Base-by-base conservation (phyloP, 2,329 filamentous ascomycete genomes). In the Whalleya microplaca region DNA sequence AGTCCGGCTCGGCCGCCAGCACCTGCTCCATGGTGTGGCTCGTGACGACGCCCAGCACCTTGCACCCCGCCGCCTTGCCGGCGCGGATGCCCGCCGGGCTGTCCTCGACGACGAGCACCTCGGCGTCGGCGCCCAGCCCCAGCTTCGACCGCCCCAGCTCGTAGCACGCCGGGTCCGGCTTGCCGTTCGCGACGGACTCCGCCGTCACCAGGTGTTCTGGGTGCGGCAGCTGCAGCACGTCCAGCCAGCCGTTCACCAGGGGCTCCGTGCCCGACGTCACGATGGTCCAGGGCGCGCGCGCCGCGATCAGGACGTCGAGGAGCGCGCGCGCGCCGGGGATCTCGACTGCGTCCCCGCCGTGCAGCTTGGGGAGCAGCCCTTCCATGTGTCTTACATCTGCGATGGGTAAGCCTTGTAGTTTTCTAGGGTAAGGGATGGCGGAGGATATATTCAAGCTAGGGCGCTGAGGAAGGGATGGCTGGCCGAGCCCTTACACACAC, bases 51-150 rank as follows among this genome's bases (percentile, higher is more conserved):
- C 87, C 93, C 45, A 96, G 76, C 12, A 96, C 93, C 69, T 84
- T 87, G 77, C 90, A 96, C 1, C 92, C 92, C 9, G 93, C 93
- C 0, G 85, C 90, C 75, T 93, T 96, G 47, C 92, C 93, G 23
- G 92, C 86, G 62, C 77, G 81, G 69, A 96, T 91, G 4, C 93
- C 93, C 7, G 92, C 91, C 4, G 93, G 92, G 53, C 91, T 91
- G 76, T 97, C 93, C 76, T 97, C 93, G 40, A 96, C 77, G 47
- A 97, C 93, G 53, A 96, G 78, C 43, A 94, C 75, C 29, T 77
- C 74, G 23, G 76, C 73, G 14, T 71, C 69, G 32, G 76, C 78
- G 19, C 79, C 71, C 19, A 86, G 72, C 0, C 79, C 80, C 16
- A 93, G 80, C 60, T 81, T 81, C 64, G 83, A 78, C 45, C 85